Base-by-base conservation (phyloP, 2,329 filamentous ascomycete species). In the Mycosphaerella sp. region DNA sequence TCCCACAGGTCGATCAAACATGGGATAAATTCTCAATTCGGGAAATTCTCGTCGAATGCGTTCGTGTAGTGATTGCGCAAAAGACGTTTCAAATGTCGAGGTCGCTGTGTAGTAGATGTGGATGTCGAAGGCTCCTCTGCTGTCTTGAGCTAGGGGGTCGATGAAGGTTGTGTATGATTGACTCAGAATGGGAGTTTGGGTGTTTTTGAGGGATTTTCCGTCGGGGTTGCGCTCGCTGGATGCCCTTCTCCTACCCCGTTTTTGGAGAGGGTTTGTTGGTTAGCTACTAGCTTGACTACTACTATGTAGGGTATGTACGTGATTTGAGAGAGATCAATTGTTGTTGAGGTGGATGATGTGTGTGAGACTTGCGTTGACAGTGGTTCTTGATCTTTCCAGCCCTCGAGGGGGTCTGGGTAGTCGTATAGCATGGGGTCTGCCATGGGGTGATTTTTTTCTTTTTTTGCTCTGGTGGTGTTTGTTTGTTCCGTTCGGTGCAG, bases 21-120 rank as follows among this genome's bases (percentile, higher is more conserved):
- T 75, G 11, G 71, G 76, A 69, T 95, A 95, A 63, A 95, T 85
- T 51, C 89, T 80, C 14, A 95, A 76, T 68, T 95, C 90, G 7
- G 90, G 89, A 66, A 95, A 87, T 73, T 95, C 89, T 56, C 84
- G 78, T 46, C 89, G 76, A 60, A 95, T 87, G 9, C 89, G 79
- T 66, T 91, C 82, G 80, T 85, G 88, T 0, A 95, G 76, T 43
- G 86, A 83, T 29, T 72, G 77, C 0, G 89, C 89, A 66, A 85
- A 92, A 36, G 80, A 74, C 0, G 71, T 69, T 66, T 95, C 86
- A 5, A 76, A 73, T 1, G 78, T 68, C 57, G 85, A 85, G 43
- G 74, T 77, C 65, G 81, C 70, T 29, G 84, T 81, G 70, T 89
- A 88, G 72, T 95, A 95, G 63, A 95, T 84, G 70, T 95, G 90